Conservation (phyloP, 2,329 filamentous ascomycete genomes). For the Rugonectria rugulosa region DNA sequence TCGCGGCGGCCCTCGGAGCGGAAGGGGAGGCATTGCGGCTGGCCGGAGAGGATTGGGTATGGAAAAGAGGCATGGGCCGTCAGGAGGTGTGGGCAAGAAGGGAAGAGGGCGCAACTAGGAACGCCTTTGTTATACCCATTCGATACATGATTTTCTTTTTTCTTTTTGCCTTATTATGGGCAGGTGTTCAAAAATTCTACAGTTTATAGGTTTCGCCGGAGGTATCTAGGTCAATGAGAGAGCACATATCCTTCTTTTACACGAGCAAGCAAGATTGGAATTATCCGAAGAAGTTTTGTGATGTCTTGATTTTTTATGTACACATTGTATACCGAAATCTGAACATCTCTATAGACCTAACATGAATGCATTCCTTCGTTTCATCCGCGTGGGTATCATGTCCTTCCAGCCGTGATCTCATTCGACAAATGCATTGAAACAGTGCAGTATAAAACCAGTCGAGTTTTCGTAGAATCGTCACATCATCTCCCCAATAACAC, state of each 20-base stretch:
- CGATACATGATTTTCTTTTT: conserved; percentile 32
- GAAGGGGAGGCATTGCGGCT: conserved; percentile 55
- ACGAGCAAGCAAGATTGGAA: no score
- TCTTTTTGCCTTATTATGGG: conserved; percentile 25
- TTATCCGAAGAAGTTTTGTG: neutral
- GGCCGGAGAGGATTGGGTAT: conserved; percentile 59
- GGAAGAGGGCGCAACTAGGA: conserved; percentile 43
- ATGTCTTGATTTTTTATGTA: neutral
- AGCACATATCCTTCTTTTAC: conserved; percentile 12
- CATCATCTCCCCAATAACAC: conserved; percentile 12
- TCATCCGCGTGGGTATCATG: conserved; percentile 36
- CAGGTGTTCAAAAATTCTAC: conserved; percentile 32
- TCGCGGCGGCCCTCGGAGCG: conserved; percentile 50
- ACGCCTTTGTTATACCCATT: conserved; percentile 40
- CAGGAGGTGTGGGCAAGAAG: conserved; percentile 53
- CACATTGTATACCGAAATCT: neutral
- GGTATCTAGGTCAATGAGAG: conserved; percentile 24
- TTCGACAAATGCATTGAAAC: neutral
- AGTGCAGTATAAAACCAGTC: conserved; percentile 4
- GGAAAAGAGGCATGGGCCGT: conserved; percentile 55
- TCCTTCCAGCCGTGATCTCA: conserved; percentile 21
- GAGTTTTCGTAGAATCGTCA: conserved; percentile 14
- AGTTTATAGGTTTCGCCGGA: conserved; percentile 22
- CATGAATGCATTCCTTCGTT: conserved; percentile 11
- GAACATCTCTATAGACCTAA: neutral